Evolutionary conservation across 176 grass and related monocot species (phyloP), one percentile per base, ranked within the genome.

Genomic region (Luzula sylvatica): DNA sequence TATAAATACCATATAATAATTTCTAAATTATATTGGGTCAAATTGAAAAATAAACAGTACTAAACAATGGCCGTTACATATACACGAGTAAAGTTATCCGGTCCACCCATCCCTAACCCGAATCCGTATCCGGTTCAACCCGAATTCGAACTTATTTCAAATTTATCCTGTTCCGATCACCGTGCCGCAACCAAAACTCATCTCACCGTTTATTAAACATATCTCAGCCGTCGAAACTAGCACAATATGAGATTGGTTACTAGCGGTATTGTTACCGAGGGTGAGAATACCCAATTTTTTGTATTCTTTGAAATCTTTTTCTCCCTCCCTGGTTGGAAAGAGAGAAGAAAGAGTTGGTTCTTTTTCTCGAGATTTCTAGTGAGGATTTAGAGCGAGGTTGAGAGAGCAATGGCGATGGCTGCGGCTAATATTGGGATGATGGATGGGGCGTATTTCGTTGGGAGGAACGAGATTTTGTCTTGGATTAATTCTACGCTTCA

Each of bases 401-500:
- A 23, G 16, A 15, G 26, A 57, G 38, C 18, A 47, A 73, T 69
- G 78, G 78, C 74, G 49, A 52, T 56, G 61, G 55, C 76, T 38
- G 73, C 52, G 71, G 58, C 87, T 58, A 77, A 42, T 39, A 87
- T 94, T 23, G 87, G 87, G 58, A 82, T 87, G 55, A 94, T 94
- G 87, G 87, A 94, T 75, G 69, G 82, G 23, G 87, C 87, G 6
- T 94, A 94, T 72, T 94, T 94, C 68, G 87, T 94, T 1, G 87
- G 87, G 30, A 73, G 87, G 78, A 84, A 74, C 35, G 87, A 94
- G 82, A 77, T 94, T 80, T 82, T 94, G 11, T 58, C 60, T 23
- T 94, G 87, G 87, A 80, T 94, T 78, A 94, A 94, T 40, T 79
- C 82, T 13, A 87, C 82, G 12, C 87, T 94, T 2, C 87, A 94